phyloP scores from a whole-genome alignment of 257 asterid species.

The Nicotiana tabacum region DNA sequence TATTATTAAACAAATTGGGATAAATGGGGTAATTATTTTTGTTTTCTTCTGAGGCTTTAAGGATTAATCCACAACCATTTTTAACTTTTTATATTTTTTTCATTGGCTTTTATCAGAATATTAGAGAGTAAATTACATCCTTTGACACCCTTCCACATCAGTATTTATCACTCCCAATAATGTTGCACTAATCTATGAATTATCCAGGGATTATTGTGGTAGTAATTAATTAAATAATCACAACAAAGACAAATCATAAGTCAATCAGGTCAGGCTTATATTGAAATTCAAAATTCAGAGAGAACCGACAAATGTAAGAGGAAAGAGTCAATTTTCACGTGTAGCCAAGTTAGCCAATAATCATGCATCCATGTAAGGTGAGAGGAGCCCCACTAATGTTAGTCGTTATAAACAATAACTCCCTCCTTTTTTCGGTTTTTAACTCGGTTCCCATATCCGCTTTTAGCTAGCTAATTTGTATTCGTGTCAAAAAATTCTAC shows the following conservation, averaged over 20 bases:
- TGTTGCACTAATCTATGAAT: neutral
- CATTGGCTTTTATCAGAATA: neutral
- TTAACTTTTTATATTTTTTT: too few species aligned
- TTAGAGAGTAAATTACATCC: neutral
- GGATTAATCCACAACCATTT: neutral
- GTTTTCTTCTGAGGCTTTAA: too few species aligned
- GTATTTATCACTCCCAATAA: neutral
- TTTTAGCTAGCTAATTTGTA: too few species aligned
- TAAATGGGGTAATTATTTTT: too few species aligned
- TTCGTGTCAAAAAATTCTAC: accelerated
- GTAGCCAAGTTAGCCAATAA: conserved; percentile 3
- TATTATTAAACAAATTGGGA: too few species aligned
- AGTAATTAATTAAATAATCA: neutral
- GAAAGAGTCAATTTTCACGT: conserved; percentile 9
- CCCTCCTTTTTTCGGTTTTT: too few species aligned
- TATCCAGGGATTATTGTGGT: neutral
- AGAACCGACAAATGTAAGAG: neutral
- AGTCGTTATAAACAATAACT: too few species aligned
- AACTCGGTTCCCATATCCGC: too few species aligned
- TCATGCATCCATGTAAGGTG: conserved; percentile 10
- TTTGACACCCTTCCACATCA: neutral
- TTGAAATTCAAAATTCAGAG: too few species aligned
- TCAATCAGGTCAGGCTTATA: neutral
- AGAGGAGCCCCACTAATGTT: conserved; percentile 5
- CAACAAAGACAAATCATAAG: neutral